A percentile compares a stretch with the other conserved stretches of the same genome.
Conservation (phyloP, 306 rosid species). For the Albizia julibrissin region DNA sequence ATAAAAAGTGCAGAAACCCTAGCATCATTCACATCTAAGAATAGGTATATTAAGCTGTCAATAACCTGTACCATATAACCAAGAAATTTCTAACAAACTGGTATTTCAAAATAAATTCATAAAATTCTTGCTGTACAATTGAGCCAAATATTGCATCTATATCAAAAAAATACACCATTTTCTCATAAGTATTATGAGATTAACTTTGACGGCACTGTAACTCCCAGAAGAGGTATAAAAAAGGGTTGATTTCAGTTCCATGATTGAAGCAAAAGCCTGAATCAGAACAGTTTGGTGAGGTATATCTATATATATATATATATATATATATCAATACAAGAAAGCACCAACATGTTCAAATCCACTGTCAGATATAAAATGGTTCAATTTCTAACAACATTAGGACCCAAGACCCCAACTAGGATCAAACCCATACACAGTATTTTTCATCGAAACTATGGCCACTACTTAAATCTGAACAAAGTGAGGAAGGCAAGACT, state of each 20-base stretch:
- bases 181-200: background rate
- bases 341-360: constrained; percentile 13
- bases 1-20: constrained; percentile 3
- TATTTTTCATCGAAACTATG: background rate
- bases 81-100: constrained; percentile 19
- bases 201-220: constrained; percentile 1
- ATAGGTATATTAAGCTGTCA: constrained; percentile 7
- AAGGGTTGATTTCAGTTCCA: constrained; percentile 24
- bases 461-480: constrained; percentile 7
- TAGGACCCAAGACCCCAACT: background rate
- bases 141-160: constrained; percentile 17
- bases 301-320: background rate
- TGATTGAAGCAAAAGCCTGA: constrained; percentile 40
- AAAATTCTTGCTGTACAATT: constrained; percentile 39
- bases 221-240: constrained; percentile 23
- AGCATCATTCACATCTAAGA: constrained; percentile 13
- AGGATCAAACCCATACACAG: constrained; percentile 7
- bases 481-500: background rate
- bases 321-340: background rate
- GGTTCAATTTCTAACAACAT: constrained; percentile 20
- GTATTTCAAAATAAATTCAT: constrained; percentile 4
- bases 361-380: background rate
- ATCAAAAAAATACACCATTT: background rate
- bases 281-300: constrained; percentile 32
- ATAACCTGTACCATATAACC: constrained; percentile 13